Base-by-base conservation (phyloP, 495 filamentous ascomycete genomes). In the Trichoderma reesei region DNA sequence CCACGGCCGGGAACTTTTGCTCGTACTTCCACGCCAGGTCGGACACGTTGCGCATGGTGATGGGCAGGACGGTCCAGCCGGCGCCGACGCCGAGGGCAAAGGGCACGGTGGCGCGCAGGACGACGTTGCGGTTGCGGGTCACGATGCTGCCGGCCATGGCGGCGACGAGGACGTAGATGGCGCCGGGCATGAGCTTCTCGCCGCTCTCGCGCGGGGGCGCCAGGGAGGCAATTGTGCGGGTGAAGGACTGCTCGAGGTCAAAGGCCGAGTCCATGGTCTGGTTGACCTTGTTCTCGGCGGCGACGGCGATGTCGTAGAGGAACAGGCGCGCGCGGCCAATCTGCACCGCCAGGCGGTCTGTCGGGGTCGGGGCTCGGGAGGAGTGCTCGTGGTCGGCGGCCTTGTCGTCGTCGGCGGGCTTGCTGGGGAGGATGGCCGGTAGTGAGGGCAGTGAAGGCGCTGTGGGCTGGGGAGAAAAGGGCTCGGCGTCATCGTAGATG, bases 81-180 rank as follows among this genome's bases (percentile, higher is more conserved):
- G 88, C 88, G 56, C 85, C 83, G 60, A 91, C 74, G 61, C 88
- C 90, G 44, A 93, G 82, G 33, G 83, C 84, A 18, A 90, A 70
- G 18, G 90, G 94, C 5, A 88, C 80, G 14, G 84, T 76, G 42
- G 84, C 83, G 51, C 93, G 84, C 34, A 98, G 78, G 65, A 96
- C 72, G 48, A 96, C 79, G 68, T 88, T 90, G 51, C 93, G 85
- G 78, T 95, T 94, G 61, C 94, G 84, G 54, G 89, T 82, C 37
- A 96, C 77, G 71, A 98, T 97, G 68, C 85, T 89, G 42, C 92
- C 92, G 38, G 92, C 88, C 91, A 98, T 96, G 65, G 89, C 85
- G 11, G 91, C 84, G 3, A 98, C 91, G 14, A 96, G 84, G 41
- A 96, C 90, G 77, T 97, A 97, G 66, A 97, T 81, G 42, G 85